These are phyloP conservation scores for Yamadazyma dushanensis DNA, from an alignment of 1,139 yeast genomes.

Conservation along the genomic window DNA sequence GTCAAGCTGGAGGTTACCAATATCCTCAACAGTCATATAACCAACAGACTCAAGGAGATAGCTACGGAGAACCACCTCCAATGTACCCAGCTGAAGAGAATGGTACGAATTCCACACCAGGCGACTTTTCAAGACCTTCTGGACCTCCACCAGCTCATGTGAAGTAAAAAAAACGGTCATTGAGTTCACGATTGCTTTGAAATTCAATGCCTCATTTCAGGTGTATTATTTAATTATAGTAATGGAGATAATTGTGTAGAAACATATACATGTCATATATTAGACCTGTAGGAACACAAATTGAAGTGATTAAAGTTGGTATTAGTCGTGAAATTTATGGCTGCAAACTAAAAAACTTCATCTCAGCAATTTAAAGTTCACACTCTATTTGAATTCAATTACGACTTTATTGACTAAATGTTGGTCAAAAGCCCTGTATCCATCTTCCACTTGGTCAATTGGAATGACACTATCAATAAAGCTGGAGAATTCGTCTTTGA, in stretches of 20 bases:
- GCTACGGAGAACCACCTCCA: conserved; percentile 18
- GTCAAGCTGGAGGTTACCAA: conserved; percentile 2
- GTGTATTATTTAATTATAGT: background rate
- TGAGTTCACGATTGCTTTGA: background rate
- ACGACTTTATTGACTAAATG: conserved; percentile 60
- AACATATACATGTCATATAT: no score
- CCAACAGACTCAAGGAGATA: conserved; percentile 6
- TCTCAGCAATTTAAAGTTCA: no score
- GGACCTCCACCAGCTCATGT: conserved; percentile 20
- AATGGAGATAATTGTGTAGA: no score
- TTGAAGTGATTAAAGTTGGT: no score
- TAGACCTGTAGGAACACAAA: no score
- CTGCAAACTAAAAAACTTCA: no score
- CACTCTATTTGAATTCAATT: conserved; percentile 28
- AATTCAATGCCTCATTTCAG: background rate
- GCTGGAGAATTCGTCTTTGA: conserved; percentile 44
- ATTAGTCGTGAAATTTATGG: no score
- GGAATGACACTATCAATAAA: conserved; percentile 50
- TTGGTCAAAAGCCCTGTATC: conserved; percentile 51
- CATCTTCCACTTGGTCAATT: conserved; percentile 46
- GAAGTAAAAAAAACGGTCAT: conserved; percentile 6
- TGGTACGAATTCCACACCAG: background rate
- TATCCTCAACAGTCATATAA: conserved; percentile 7
- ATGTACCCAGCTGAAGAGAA: conserved; percentile 14
- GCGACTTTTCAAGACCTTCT: conserved; percentile 10